phyloP scores from a whole-genome alignment of 768 basidiomycete species.

The Gymnopilus junonius region DNA sequence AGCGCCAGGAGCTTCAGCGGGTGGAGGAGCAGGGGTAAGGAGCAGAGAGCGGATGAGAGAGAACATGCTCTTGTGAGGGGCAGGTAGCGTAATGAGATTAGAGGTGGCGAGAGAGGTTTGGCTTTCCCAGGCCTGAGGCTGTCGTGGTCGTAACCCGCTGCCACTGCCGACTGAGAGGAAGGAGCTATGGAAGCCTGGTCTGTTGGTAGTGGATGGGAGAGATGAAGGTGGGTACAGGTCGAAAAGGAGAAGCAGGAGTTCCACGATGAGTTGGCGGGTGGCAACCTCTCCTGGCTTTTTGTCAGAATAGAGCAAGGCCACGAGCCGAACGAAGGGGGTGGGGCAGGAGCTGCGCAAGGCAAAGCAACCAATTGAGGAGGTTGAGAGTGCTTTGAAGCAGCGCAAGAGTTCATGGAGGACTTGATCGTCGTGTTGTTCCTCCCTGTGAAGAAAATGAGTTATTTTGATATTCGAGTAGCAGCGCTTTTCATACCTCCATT shows the following conservation, averaged over 20 bases:
- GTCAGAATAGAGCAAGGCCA: slow-evolving; percentile 90
- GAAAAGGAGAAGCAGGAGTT: slow-evolving; percentile 85
- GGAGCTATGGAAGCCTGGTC: slow-evolving; percentile 22
- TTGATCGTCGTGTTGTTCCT: slow-evolving; percentile 98
- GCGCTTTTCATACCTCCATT: slow-evolving; percentile 83
- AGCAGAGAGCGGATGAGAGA: slow-evolving; percentile 76
- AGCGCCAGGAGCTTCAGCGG: slow-evolving; percentile 34
- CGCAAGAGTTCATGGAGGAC: slow-evolving; percentile 89
- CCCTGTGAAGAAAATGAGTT: slow-evolving; percentile 49
- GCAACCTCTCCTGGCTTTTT: slow-evolving; percentile 97
- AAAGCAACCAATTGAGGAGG: slow-evolving; percentile 86
- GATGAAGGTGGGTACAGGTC: slow-evolving; percentile 83
- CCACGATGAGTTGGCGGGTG: slow-evolving; percentile 88
- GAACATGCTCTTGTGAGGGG: slow-evolving; percentile 74
- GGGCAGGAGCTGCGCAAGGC: slow-evolving; percentile 91
- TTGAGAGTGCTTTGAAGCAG: slow-evolving; percentile 93
- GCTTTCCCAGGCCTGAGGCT: slow-evolving; percentile 65
- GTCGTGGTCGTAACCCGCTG: slow-evolving; percentile 21
- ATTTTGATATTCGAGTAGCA: slow-evolving; percentile 25
- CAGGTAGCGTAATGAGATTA: slow-evolving; percentile 66
- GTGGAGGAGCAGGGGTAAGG: slow-evolving; percentile 52
- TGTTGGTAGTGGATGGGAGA: slow-evolving; percentile 55
- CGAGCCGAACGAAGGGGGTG: slow-evolving; percentile 83
- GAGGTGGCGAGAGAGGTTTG: slow-evolving; percentile 40
- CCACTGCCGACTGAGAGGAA: slow-evolving; percentile 22